phyloP scores from a whole-genome alignment of 176 grass and related monocot species.

The Bothriochloa decipiens region DNA sequence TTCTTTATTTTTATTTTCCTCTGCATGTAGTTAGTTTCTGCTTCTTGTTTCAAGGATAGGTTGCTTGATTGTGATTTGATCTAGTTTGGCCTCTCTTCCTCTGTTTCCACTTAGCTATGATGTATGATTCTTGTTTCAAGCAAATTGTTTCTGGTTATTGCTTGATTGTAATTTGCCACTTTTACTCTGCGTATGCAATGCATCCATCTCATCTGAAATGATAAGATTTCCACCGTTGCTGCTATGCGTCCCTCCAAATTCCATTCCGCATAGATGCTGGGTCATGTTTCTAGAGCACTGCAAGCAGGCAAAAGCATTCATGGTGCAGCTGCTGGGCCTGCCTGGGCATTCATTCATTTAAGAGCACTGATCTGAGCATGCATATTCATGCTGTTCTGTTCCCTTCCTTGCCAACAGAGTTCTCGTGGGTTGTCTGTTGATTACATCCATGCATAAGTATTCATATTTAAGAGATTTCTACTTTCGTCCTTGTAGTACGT shows the following conservation, averaged over 20 bases:
- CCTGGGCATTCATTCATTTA: not conserved
- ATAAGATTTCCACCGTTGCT: not conserved
- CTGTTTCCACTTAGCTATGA: not conserved
- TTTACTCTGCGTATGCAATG: not conserved
- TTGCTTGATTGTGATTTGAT: not conserved
- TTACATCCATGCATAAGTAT: not conserved
- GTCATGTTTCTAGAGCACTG: not conserved
- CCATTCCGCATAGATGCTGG: not conserved
- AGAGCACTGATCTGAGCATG: not conserved
- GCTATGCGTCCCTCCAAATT: not conserved
- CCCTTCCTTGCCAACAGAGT: not conserved
- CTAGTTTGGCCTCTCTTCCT: slow-evolving; percentile 1
- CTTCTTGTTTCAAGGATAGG: slow-evolving; percentile 26
- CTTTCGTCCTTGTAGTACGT: not conserved
- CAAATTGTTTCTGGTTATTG: not conserved
- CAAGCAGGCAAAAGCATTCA: not conserved
- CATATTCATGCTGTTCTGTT: not conserved
- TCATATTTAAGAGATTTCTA: not conserved
- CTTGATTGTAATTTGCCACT: not conserved
- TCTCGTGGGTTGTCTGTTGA: slow-evolving; percentile 14
- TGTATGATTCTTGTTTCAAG: slow-evolving; percentile 17
- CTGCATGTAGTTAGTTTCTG: not conserved
- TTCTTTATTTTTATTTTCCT: no score
- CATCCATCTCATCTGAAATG: not conserved
- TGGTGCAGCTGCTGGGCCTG: not conserved